Conservation (phyloP, 129 eudicot species). For the Chrysanthemum seticuspe region DNA sequence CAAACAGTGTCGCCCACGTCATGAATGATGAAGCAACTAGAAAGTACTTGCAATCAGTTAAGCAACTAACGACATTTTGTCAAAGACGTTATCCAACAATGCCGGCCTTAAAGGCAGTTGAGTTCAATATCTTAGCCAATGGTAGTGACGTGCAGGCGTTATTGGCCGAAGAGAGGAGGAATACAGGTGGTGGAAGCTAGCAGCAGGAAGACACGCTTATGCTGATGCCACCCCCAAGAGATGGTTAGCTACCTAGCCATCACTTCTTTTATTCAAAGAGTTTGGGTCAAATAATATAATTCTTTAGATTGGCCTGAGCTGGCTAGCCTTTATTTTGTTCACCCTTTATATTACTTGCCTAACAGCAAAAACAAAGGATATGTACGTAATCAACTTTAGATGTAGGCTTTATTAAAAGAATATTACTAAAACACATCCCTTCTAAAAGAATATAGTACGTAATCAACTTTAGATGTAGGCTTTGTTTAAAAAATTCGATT, state of each 20-base stretch:
- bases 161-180: conserved; percentile 45
- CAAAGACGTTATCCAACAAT: conserved; percentile 90
- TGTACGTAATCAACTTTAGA: too few relatives aligned
- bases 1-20: conserved; percentile 96
- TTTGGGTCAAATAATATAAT: too few relatives aligned
- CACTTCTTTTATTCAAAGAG: background rate
- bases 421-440: too few relatives aligned
- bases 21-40: conserved; percentile 43
- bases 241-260: conserved; percentile 16
- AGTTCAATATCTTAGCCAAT: conserved; percentile 78
- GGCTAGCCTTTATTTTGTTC: too few relatives aligned
- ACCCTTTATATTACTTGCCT: too few relatives aligned
- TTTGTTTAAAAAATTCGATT: background rate
- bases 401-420: too few relatives aligned
- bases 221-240: conserved; percentile 60
- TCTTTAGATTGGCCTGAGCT: too few relatives aligned
- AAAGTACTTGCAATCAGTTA: too few relatives aligned
- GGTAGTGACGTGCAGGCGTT: conserved; percentile 79
- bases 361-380: too few relatives aligned
- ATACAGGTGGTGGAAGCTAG: conserved; percentile 25
- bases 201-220: conserved; percentile 49
- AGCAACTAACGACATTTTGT: conserved; percentile 35
- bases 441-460: too few relatives aligned
- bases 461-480: background rate
- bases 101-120: conserved; percentile 73